phyloP scores from a whole-genome alignment of 129 eudicot species.

The Lactuca sativa region DNA sequence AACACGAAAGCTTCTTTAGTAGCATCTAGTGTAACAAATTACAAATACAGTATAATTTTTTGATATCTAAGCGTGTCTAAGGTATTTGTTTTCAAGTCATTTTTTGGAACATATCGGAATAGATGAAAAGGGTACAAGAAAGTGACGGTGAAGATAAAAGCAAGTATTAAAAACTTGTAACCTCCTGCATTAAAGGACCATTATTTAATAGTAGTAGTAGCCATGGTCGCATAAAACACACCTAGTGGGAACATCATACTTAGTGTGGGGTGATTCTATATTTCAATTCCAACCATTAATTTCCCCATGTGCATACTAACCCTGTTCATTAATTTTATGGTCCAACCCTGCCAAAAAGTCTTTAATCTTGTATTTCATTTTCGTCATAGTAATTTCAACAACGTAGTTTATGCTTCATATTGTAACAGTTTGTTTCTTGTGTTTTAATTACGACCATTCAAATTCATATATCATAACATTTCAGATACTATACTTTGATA shows the following conservation, averaged over 20 bases:
- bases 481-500: background rate
- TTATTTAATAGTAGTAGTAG: background rate
- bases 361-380: background rate
- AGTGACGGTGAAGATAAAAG: background rate
- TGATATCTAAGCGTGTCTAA: too few species aligned
- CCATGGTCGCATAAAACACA: conserved; percentile 23
- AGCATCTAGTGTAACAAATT: too few species aligned
- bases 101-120: background rate
- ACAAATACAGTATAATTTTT: too few species aligned
- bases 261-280: conserved; percentile 31
- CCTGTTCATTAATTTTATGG: conserved; percentile 18
- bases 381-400: background rate
- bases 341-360: conserved; percentile 10
- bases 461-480: too few species aligned
- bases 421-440: background rate
- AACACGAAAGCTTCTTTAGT: too few species aligned
- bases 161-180: conserved; percentile 7
- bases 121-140: conserved; percentile 8
- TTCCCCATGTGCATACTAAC: conserved; percentile 31
- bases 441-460: too few species aligned
- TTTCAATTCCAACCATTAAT: conserved; percentile 30
- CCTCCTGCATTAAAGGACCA: conserved; percentile 17
- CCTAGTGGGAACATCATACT: conserved; percentile 16
- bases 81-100: too few species aligned
- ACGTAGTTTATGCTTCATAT: background rate